Percentiles rank a stretch among this genome's conserved stretches.
These are phyloP conservation scores for Ilex paraguariensis DNA, from an alignment of 305 asterid species.

Conservation along the genomic window DNA sequence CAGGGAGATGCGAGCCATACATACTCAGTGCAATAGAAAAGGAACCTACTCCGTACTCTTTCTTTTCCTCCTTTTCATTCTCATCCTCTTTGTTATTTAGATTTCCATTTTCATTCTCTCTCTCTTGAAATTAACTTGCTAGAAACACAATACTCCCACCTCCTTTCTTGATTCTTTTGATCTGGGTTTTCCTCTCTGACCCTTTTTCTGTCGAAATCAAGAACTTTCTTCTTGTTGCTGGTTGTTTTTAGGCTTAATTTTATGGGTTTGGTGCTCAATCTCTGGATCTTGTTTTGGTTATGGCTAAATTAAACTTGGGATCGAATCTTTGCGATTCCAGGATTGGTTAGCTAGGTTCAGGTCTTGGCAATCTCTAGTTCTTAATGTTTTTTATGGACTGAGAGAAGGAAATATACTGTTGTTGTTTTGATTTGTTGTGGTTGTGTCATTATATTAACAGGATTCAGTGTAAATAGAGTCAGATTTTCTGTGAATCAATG, in stretches of 20 bases:
- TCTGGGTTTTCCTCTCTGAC: constrained; percentile 34
- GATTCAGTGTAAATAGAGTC: constrained; percentile 32
- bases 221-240: constrained; percentile 21
- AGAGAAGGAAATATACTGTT: constrained; percentile 4
- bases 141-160: constrained; percentile 8
- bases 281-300: constrained; percentile 49
- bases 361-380: constrained; percentile 16
- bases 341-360: constrained; percentile 46
- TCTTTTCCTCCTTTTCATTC: constrained; percentile 77
- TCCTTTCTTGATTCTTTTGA: constrained; percentile 29
- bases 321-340: constrained; percentile 62
- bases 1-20: constrained; percentile 65
- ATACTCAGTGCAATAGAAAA: constrained; percentile 24
- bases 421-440: constrained; percentile 17
- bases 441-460: constrained; percentile 12
- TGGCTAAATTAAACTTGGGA: constrained; percentile 49
- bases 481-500: constrained; percentile 31
- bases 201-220: constrained; percentile 13
- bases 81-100: constrained; percentile 72
- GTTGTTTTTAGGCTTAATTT: constrained; percentile 8
- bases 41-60: constrained; percentile 57
- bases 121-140: constrained; percentile 7
- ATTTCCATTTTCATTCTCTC: constrained; percentile 7
- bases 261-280: constrained; percentile 11
- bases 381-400: neutral